A percentile compares a stretch with the other conserved stretches of the same genome.
Evolutionary conservation across 1,284 basidiomycete genomes (phyloP).

Genomic region (Rhizoctonia solani): DNA sequence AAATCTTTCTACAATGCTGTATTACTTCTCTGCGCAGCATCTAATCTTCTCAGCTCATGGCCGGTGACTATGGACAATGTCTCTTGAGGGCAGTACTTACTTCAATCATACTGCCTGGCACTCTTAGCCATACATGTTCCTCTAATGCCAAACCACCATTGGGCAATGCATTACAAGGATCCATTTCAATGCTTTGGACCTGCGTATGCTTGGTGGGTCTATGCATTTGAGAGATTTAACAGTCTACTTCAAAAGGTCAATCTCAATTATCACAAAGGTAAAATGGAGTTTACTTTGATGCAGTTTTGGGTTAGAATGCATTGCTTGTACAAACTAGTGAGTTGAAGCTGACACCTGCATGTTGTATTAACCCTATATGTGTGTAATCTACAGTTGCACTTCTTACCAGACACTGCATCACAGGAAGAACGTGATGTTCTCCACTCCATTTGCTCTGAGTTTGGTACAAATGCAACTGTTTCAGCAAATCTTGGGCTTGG

Average conservation of each 20-base stretch:
- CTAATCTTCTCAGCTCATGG: background rate
- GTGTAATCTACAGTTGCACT: background rate
- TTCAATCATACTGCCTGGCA: conserved; percentile 41
- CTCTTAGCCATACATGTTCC: conserved; percentile 35
- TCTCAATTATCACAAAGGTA: conserved; percentile 39
- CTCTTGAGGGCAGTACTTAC: conserved; percentile 40
- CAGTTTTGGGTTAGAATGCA: conserved; percentile 44
- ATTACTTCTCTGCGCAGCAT: background rate
- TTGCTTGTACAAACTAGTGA: conserved; percentile 43
- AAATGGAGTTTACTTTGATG: background rate
- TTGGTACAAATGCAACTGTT: no score
- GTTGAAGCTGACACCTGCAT: conserved; percentile 1
- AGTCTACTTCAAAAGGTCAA: conserved; percentile 47
- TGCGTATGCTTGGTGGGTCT: conserved; percentile 49
- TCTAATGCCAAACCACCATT: conserved; percentile 46
- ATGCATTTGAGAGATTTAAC: conserved; percentile 48
- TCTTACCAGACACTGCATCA: background rate
- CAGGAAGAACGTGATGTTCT: no score
- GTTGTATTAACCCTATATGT: background rate
- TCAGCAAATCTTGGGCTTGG: no score
- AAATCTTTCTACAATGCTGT: background rate
- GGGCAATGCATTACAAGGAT: conserved; percentile 43
- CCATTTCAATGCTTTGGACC: conserved; percentile 46
- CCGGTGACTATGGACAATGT: conserved; percentile 44
- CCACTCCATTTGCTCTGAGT: no score